Evolutionary conservation across 495 filamentous ascomycete species (phyloP).

Genomic region (Penicillium nucicola): DNA sequence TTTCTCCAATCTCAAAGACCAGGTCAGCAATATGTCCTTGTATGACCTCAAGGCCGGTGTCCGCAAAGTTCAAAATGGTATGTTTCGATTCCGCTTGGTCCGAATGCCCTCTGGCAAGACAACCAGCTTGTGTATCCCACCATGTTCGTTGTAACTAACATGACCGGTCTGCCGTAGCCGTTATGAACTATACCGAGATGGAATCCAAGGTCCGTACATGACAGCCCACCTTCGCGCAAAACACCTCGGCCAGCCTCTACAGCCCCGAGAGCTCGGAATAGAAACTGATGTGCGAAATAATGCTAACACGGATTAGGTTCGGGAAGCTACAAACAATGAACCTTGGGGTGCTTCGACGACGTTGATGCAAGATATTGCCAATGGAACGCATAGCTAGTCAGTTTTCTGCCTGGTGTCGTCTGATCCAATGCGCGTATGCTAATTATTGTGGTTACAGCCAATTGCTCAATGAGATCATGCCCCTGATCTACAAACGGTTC

Average conservation of each 20-base stretch:
- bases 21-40: constrained; percentile 89
- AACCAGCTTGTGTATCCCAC: constrained; percentile 9
- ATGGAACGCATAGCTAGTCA: constrained; percentile 97
- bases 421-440: constrained; percentile 11
- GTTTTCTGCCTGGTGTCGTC: constrained; percentile 29
- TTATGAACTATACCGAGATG: constrained; percentile 99
- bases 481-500: constrained; percentile 98
- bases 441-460: constrained; percentile 55
- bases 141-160: constrained; percentile 3
- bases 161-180: constrained; percentile 55
- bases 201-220: constrained; percentile 77
- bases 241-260: neutral
- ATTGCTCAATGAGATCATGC: constrained; percentile 99
- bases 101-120: neutral
- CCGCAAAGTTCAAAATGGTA: constrained; percentile 98
- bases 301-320: constrained; percentile 56
- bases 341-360: constrained; percentile 93
- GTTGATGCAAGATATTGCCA: constrained; percentile 95
- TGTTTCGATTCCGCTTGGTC: constrained; percentile 10
- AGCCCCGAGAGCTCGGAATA: neutral
- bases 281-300: constrained; percentile 1
- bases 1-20: constrained; percentile 77
- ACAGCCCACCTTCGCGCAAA: constrained; percentile 8
- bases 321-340: constrained; percentile 97
- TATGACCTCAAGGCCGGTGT: constrained; percentile 98